These are phyloP conservation scores for Xylariales sp. DNA, from an alignment of 2,329 filamentous ascomycete species.

Conservation along the genomic window DNA sequence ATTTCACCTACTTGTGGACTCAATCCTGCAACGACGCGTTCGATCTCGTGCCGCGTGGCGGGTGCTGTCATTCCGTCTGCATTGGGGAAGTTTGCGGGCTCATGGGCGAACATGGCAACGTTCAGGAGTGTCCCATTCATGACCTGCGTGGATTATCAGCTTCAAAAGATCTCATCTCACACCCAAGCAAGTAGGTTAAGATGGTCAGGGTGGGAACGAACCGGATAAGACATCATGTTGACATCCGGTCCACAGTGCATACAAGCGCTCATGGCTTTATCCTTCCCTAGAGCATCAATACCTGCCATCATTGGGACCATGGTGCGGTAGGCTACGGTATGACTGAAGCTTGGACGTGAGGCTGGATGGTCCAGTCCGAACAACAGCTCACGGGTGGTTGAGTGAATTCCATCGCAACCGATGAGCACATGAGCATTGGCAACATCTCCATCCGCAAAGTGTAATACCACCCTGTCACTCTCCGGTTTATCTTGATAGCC, in stretches of 20 bases:
- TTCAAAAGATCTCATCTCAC: too few relatives aligned
- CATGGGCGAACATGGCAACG: constrained; percentile 37
- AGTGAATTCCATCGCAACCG: constrained; percentile 60
- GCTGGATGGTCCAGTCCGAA: constrained; percentile 38
- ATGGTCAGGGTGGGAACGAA: too few relatives aligned
- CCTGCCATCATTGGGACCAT: constrained; percentile 53
- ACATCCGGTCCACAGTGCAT: constrained; percentile 49
- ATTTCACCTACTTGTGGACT: constrained; percentile 29
- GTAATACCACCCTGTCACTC: constrained; percentile 12
- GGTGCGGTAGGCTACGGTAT: constrained; percentile 54
- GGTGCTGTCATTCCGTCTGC: constrained; percentile 20
- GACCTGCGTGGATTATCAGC: too few relatives aligned
- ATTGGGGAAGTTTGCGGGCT: constrained; percentile 21
- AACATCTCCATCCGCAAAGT: constrained; percentile 20
- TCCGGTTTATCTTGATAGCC: constrained; percentile 22
- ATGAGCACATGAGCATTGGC: constrained; percentile 34
- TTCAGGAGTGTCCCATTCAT: constrained; percentile 50
- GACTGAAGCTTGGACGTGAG: constrained; percentile 40
- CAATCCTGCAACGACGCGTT: constrained; percentile 32
- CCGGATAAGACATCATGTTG: constrained; percentile 56
- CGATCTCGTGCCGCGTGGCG: constrained; percentile 31
- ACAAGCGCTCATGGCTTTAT: constrained; percentile 42
- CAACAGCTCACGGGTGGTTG: constrained; percentile 41
- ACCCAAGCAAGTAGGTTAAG: too few relatives aligned
- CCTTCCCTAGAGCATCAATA: constrained; percentile 39